Percentiles rank a stretch among this genome's conserved stretches.
Conservation (phyloP, 2,329 filamentous ascomycete genomes). For the Ceratocystis diversiconidia region DNA sequence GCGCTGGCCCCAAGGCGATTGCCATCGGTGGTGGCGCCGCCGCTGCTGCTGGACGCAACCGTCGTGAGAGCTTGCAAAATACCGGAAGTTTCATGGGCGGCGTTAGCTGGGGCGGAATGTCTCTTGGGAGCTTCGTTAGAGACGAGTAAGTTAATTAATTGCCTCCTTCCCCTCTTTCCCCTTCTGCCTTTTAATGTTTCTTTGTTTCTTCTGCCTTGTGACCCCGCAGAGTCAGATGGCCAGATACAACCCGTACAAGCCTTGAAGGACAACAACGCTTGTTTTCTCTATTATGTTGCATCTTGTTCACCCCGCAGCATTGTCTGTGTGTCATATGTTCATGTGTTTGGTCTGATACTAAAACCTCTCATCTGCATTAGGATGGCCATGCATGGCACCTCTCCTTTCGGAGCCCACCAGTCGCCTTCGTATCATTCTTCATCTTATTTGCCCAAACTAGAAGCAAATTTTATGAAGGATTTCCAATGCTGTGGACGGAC, state of each 20-base stretch:
- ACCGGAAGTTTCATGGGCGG: conserved; percentile 58
- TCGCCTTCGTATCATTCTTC: conserved; percentile 96
- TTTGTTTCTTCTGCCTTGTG: conserved; percentile 1
- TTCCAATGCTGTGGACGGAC: conserved; percentile 89
- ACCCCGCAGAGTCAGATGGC: not conserved
- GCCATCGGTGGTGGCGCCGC: conserved; percentile 51
- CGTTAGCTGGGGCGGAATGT: conserved; percentile 95
- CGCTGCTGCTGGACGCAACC: conserved; percentile 41
- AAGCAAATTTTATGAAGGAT: conserved; percentile 95
- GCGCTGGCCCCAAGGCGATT: conserved; percentile 51
- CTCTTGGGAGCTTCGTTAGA: conserved; percentile 89
- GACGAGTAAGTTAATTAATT: conserved; percentile 64
- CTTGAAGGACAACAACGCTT: not conserved
- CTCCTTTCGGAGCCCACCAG: conserved; percentile 67
- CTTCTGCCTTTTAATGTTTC: not conserved
- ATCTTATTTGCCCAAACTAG: conserved; percentile 88
- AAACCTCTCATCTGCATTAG: conserved; percentile 32
- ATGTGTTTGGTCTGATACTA: conserved; percentile 18
- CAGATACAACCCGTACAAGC: not conserved
- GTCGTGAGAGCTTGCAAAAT: conserved; percentile 40
- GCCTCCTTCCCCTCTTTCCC: not conserved
- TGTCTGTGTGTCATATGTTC: conserved; percentile 1
- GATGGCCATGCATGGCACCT: conserved; percentile 90
- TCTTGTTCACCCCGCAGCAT: not conserved
- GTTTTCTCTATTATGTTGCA: not conserved